Evolutionary conservation across 129 eudicot genomes (phyloP).

Genomic region (Centrapalus pauciflorus): DNA sequence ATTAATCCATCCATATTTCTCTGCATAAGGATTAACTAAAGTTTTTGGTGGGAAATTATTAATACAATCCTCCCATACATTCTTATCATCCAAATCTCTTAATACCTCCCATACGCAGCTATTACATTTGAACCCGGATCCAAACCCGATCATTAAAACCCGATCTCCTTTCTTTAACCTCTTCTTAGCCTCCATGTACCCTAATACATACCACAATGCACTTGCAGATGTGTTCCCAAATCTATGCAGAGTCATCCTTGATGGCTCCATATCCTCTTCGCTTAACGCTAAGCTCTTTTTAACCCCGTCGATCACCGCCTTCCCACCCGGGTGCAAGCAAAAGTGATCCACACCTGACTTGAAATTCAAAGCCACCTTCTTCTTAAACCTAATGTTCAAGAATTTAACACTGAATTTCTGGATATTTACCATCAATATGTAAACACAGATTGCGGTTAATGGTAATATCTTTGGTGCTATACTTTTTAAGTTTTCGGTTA

Average conservation of each 20-base stretch:
- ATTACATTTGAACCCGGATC: constrained; percentile 85
- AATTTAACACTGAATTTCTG: constrained; percentile 21
- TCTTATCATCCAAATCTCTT: constrained; percentile 27
- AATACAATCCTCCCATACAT: constrained; percentile 35
- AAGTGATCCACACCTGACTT: constrained; percentile 46
- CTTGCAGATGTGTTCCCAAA: constrained; percentile 49
- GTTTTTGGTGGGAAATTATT: constrained; percentile 32
- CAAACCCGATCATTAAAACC: constrained; percentile 41
- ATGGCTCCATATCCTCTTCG: constrained; percentile 36
- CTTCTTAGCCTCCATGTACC: constrained; percentile 34
- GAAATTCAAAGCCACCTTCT: constrained; percentile 26
- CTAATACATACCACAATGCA: constrained; percentile 50
- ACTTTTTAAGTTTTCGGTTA: constrained; percentile 22
- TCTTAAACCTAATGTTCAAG: constrained; percentile 2
- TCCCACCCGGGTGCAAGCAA: constrained; percentile 46
- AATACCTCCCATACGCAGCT: constrained; percentile 37
- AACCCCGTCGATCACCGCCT: constrained; percentile 50
- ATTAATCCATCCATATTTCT: constrained; percentile 36
- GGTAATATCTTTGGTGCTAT: constrained; percentile 44
- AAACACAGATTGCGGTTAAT: constrained; percentile 12
- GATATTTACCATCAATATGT: constrained; percentile 10
- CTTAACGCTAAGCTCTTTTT: constrained; percentile 25
- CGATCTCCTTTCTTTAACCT: constrained; percentile 35
- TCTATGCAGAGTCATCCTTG: constrained; percentile 42
- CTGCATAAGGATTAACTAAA: constrained; percentile 28